A percentile compares a stretch with the other conserved stretches of the same genome.
phyloP scores from a whole-genome alignment of 352 stramenopile species.

The Phytophthora ohioensis region DNA sequence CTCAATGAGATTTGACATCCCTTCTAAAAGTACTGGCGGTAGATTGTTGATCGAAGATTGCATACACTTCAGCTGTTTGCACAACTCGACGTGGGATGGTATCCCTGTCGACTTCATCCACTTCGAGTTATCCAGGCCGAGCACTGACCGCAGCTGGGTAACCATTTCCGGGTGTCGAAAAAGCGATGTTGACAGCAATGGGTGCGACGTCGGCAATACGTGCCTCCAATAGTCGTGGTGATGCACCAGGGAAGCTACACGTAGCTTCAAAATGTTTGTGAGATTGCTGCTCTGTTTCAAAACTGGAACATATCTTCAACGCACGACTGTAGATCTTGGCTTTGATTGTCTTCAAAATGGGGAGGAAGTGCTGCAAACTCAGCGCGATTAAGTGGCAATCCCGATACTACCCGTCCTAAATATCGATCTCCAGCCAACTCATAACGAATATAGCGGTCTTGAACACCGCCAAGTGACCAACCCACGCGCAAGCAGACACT shows the following conservation, averaged over 20 bases:
- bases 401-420: slow-evolving; percentile 17
- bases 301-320: too few species aligned
- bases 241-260: slow-evolving; percentile 9
- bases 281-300: too few species aligned
- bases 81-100: background rate
- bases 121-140: background rate
- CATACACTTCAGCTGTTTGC: slow-evolving; percentile 10
- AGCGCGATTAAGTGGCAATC: slow-evolving; percentile 10
- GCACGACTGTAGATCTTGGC: too few species aligned
- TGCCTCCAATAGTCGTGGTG: background rate
- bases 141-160: background rate
- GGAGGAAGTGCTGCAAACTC: slow-evolving; percentile 15
- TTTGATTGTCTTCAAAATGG: slow-evolving; percentile 1
- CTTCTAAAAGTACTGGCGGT: slow-evolving; percentile 11
- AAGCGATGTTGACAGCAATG: slow-evolving; percentile 5
- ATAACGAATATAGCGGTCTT: slow-evolving; percentile 29
- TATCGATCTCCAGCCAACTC: slow-evolving; percentile 20
- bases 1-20: slow-evolving; percentile 8
- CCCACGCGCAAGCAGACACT: slow-evolving; percentile 15
- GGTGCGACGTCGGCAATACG: slow-evolving; percentile 5
- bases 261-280: background rate
- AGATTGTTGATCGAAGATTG: slow-evolving; percentile 21
- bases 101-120: slow-evolving; percentile 18
- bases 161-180: slow-evolving; percentile 5
- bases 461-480: slow-evolving; percentile 11